Evolutionary conservation across 305 asterid species (phyloP).

Genomic region (Solanum hybrid): DNA sequence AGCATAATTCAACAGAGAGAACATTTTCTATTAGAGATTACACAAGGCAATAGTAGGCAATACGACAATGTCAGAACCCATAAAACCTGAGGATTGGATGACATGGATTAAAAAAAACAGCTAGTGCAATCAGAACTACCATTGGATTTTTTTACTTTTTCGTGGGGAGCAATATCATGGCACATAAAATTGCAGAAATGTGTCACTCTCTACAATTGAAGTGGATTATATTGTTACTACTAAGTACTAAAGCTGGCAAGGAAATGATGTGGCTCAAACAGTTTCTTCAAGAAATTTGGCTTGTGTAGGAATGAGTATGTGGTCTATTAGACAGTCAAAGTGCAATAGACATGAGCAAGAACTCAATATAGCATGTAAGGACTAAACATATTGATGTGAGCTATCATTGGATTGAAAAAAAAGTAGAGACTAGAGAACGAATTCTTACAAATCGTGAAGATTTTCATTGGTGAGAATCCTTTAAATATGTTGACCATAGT

Average conservation of each 20-base stretch:
- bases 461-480: not conserved
- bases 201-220: not conserved
- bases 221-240: not conserved
- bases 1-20: not conserved
- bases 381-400: not conserved
- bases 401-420: conserved; percentile 7
- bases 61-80: not conserved
- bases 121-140: not conserved
- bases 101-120: not conserved
- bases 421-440: not conserved
- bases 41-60: not conserved
- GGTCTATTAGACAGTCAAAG: not conserved
- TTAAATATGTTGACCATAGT: not conserved
- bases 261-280: conserved; percentile 2
- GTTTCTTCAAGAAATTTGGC: not conserved
- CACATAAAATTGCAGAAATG: not conserved
- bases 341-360: conserved; percentile 5
- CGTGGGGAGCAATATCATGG: not conserved
- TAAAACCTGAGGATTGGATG: not conserved
- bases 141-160: not conserved
- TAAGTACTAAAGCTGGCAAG: not conserved
- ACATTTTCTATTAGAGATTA: not conserved
- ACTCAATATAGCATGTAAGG: not conserved
- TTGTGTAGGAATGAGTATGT: not conserved
- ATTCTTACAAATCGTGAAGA: not conserved